A percentile compares a stretch with the other conserved stretches of the same genome.
Conservation (phyloP, 352 stramenopile species). For the Elongisporangium senticosum region DNA sequence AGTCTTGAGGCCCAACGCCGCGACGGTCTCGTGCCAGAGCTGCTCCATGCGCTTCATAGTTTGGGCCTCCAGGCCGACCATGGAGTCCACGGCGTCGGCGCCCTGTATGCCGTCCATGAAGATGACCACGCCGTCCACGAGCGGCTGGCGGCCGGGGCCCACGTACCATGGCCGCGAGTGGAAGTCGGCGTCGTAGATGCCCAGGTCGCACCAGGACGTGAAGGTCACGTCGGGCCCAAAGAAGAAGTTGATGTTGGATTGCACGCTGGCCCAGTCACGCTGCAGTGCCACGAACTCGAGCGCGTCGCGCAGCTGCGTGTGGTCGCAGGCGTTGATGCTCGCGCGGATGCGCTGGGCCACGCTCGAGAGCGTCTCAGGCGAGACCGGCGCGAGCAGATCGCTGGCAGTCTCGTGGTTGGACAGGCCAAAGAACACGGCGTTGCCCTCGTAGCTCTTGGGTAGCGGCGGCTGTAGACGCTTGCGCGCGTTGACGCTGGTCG, state of each 20-base stretch:
- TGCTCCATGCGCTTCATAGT: conserved; percentile 1
- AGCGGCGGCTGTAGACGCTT: conserved; percentile 34
- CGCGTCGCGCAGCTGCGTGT: conserved; percentile 38
- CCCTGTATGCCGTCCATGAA: conserved; percentile 8
- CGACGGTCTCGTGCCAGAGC: no score
- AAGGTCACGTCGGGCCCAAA: conserved; percentile 53
- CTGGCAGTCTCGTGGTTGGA: conserved; percentile 20
- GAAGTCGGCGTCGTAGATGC: conserved; percentile 59
- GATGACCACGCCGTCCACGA: conserved; percentile 11
- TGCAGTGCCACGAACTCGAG: conserved; percentile 41
- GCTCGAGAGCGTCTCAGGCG: conserved; percentile 8
- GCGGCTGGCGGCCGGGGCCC: conserved; percentile 1
- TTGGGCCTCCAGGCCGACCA: conserved; percentile 1
- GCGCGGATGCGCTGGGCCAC: conserved; percentile 32
- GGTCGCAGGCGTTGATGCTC: conserved; percentile 33
- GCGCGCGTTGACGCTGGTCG: conserved; percentile 45
- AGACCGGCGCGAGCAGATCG: conserved; percentile 16
- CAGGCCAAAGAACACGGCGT: conserved; percentile 51
- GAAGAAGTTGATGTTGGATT: conserved; percentile 37
- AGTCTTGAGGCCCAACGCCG: no score
- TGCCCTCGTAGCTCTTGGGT: conserved; percentile 35
- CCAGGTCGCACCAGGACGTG: conserved; percentile 50
- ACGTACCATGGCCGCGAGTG: conserved; percentile 2
- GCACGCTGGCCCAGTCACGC: conserved; percentile 21
- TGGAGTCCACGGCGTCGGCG: background rate